phyloP scores from a whole-genome alignment of 139 green algal species.

The Micromonas commoda region DNA sequence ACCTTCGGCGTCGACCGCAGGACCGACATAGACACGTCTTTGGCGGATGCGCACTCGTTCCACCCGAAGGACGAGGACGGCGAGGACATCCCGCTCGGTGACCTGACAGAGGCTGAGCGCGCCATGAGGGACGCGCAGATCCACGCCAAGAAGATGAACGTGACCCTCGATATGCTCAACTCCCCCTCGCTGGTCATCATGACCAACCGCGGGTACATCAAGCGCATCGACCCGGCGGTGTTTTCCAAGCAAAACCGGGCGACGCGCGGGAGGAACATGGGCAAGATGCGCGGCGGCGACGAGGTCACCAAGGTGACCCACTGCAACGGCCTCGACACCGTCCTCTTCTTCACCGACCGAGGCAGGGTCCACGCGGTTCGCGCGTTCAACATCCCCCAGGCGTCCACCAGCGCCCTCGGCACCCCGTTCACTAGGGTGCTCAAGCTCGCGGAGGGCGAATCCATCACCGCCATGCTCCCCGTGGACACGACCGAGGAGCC shows the following conservation, averaged over 20 bases:
- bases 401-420: background rate
- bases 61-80: background rate
- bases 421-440: constrained; percentile 19
- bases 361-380: constrained; percentile 18
- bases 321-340: constrained; percentile 6
- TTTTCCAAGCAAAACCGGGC: constrained; percentile 15
- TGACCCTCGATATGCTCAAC: constrained; percentile 11
- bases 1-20: background rate
- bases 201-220: constrained; percentile 31
- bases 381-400: constrained; percentile 26
- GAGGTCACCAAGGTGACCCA: background rate
- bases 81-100: background rate
- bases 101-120: background rate
- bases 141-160: background rate
- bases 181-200: constrained; percentile 19
- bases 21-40: background rate
- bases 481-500: background rate
- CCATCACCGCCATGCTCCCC: constrained; percentile 1
- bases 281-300: constrained; percentile 21
- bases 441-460: background rate
- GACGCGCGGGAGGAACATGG: constrained; percentile 20
- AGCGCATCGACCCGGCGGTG: constrained; percentile 20
- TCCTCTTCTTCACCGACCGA: constrained; percentile 31
- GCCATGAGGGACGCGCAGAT: background rate
- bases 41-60: background rate